phyloP scores from a whole-genome alignment of 305 asterid species.

The Solanum hybrid region DNA sequence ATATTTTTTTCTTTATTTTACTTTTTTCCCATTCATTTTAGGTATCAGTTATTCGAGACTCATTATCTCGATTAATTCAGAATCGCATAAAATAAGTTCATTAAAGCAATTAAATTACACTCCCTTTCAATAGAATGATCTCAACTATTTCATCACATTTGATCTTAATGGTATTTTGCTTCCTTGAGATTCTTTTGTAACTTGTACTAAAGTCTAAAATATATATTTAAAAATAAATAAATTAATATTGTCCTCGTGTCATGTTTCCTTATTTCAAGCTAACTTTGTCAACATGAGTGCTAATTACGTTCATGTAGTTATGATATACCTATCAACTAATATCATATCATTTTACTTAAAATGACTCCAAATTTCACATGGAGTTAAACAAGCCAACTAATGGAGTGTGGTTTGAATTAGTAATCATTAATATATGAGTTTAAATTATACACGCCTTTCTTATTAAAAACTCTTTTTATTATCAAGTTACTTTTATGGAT shows the following conservation, averaged over 20 bases:
- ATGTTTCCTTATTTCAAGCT: conserved; percentile 7
- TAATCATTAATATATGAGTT: background rate
- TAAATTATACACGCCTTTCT: background rate
- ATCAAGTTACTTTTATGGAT: background rate
- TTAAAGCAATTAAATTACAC: background rate
- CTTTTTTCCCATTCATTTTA: too few species aligned
- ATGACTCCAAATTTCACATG: background rate
- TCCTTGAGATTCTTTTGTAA: background rate
- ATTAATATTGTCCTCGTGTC: background rate
- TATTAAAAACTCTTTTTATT: background rate
- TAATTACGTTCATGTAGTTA: background rate
- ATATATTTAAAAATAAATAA: background rate
- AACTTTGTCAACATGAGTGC: background rate
- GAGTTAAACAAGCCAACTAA: background rate
- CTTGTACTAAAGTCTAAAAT: background rate
- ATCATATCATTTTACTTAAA: background rate
- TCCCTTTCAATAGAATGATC: background rate
- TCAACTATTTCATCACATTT: background rate
- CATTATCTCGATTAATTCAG: background rate
- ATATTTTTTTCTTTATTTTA: too few species aligned
- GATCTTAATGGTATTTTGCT: background rate
- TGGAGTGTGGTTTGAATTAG: background rate
- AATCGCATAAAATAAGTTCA: background rate
- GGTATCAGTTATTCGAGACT: too few species aligned
- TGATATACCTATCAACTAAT: background rate